phyloP scores from a whole-genome alignment of 345 rosid genomes.

The Toxicodendron radicans region DNA sequence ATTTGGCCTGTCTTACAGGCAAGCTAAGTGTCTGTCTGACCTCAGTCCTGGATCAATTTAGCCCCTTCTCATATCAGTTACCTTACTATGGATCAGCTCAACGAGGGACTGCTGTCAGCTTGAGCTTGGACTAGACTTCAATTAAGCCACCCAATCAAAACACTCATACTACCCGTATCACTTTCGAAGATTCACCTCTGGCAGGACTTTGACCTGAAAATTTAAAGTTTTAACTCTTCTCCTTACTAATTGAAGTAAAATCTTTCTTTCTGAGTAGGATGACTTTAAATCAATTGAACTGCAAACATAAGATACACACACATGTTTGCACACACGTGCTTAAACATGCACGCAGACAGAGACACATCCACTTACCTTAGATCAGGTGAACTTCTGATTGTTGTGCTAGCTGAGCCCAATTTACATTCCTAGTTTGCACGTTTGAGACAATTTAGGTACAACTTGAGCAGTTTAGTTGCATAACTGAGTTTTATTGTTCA shows the following conservation, averaged over 20 bases:
- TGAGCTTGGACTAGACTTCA: background rate
- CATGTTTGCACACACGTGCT: background rate
- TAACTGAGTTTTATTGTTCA: background rate
- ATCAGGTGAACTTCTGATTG: background rate
- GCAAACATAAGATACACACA: background rate
- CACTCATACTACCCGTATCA: background rate
- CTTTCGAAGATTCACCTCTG: background rate
- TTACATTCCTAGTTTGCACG: background rate
- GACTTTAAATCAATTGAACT: background rate
- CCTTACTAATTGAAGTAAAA: background rate
- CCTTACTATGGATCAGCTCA: background rate
- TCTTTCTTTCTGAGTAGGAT: conserved; percentile 5
- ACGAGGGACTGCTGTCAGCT: background rate
- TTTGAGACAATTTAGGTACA: background rate
- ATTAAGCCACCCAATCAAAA: background rate
- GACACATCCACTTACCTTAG: background rate
- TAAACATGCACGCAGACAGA: too few species aligned
- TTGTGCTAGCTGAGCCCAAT: conserved; percentile 7
- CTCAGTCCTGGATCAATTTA: background rate
- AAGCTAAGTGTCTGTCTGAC: background rate
- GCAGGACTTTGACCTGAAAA: background rate
- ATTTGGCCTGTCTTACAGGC: background rate
- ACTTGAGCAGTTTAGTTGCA: background rate
- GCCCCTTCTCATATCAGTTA: background rate
- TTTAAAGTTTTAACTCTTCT: background rate